Evolutionary conservation across 441 rosid genomes (phyloP).

Genomic region (Flueggea neowawraea): DNA sequence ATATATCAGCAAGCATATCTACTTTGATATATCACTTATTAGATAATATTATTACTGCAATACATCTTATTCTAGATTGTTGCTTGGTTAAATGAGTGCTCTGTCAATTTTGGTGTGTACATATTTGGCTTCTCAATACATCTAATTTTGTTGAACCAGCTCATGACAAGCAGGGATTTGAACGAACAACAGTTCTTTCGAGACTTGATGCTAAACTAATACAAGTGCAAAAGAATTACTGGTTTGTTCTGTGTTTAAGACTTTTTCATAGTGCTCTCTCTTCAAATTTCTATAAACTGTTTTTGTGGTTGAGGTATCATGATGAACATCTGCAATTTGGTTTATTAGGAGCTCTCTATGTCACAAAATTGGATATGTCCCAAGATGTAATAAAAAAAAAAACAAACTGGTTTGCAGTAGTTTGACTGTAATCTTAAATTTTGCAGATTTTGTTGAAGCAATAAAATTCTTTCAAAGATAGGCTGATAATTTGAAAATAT

Average conservation of each 20-base stretch:
- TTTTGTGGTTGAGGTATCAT: constrained; percentile 4
- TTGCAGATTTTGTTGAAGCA: too few relatives aligned
- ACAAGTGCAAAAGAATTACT: constrained; percentile 84
- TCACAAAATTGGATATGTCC: constrained; percentile 79
- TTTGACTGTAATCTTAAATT: too few relatives aligned
- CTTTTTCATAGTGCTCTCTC: constrained; percentile 1
- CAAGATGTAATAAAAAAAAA: constrained; percentile 56
- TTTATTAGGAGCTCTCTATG: constrained; percentile 52
- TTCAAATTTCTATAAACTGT: constrained; percentile 1
- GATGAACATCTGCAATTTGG: constrained; percentile 13
- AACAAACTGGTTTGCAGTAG: too few relatives aligned
- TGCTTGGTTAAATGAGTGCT: too few relatives aligned
- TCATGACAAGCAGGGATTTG: constrained; percentile 93
- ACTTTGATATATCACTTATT: too few relatives aligned
- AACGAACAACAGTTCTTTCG: constrained; percentile 69
- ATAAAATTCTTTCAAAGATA: too few relatives aligned
- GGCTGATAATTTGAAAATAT: too few relatives aligned
- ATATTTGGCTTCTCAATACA: too few relatives aligned
- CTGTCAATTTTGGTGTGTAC: too few relatives aligned
- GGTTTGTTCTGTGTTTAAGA: constrained; percentile 42
- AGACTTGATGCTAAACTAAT: constrained; percentile 67
- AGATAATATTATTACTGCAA: too few relatives aligned
- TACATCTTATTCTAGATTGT: too few relatives aligned
- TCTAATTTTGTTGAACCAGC: constrained; percentile 96
- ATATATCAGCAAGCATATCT: too few relatives aligned